Conservation (phyloP, 768 basidiomycete species). For the Suillus alpinus region DNA sequence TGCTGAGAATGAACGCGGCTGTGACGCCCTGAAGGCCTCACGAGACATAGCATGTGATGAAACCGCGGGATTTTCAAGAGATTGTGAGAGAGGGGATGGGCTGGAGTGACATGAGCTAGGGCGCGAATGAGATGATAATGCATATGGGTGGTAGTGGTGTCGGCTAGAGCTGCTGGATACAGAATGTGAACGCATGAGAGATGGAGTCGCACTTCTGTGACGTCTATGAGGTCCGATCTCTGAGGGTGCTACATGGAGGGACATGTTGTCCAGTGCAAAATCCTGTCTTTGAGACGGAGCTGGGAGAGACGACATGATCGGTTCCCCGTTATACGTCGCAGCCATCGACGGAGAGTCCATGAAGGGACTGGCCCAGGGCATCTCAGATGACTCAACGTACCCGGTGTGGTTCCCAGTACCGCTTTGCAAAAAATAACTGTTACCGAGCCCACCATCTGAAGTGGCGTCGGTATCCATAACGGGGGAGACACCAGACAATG, state of each 20-base stretch:
- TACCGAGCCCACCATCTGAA: constrained; percentile 22
- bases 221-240: constrained; percentile 63
- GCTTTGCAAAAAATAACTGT: constrained; percentile 22
- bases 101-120: constrained; percentile 29
- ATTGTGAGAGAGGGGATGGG: constrained; percentile 25
- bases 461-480: constrained; percentile 13
- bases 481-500: constrained; percentile 23
- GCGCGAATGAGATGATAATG: constrained; percentile 29
- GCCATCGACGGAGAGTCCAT: constrained; percentile 12
- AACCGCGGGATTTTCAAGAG: constrained; percentile 25
- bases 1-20: constrained; percentile 21
- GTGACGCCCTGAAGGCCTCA: constrained; percentile 9
- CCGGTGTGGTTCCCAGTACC: constrained; percentile 14
- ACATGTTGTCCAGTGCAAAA: constrained; percentile 47
- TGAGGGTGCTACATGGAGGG: constrained; percentile 22
- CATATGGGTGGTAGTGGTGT: constrained; percentile 60
- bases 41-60: constrained; percentile 18
- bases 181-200: constrained; percentile 49
- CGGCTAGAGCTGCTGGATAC: constrained; percentile 43
- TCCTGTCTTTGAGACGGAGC: constrained; percentile 67
- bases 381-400: constrained; percentile 22
- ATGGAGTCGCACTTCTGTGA: constrained; percentile 78
- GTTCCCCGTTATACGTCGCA: constrained; percentile 36
- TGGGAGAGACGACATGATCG: constrained; percentile 45
- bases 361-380: constrained; percentile 23